Conservation (phyloP, 495 filamentous ascomycete genomes). For the Penicillium bialowiezense region DNA sequence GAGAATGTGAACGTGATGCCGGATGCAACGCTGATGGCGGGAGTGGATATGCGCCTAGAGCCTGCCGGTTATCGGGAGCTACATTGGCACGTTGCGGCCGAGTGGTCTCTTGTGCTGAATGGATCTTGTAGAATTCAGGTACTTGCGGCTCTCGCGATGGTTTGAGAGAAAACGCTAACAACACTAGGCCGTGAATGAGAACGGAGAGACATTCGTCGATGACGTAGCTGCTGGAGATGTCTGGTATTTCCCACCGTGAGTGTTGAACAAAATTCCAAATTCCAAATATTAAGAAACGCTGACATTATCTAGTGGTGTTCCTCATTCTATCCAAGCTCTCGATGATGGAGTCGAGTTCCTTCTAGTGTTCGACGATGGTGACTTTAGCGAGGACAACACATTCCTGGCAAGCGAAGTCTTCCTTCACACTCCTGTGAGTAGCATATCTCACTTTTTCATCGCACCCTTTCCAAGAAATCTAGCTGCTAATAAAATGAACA, state of each 20-base stretch:
- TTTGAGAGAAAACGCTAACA: not conserved
- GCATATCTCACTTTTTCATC: too few relatives aligned
- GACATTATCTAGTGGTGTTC: constrained; percentile 46
- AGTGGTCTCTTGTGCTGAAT: constrained; percentile 66
- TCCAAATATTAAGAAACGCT: not conserved
- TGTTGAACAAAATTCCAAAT: not conserved
- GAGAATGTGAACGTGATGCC: constrained; percentile 64
- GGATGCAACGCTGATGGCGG: constrained; percentile 64
- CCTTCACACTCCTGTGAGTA: constrained; percentile 47
- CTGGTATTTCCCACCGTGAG: constrained; percentile 64
- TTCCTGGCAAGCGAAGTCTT: constrained; percentile 67
- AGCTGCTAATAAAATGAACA: constrained; percentile 8
- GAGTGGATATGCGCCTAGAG: constrained; percentile 74
- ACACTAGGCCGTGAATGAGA: constrained; percentile 56
- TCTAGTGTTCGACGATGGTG: constrained; percentile 65
- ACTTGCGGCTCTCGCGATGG: not conserved
- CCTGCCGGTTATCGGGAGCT: constrained; percentile 65
- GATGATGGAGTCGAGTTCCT: constrained; percentile 66
- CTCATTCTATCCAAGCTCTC: constrained; percentile 66
- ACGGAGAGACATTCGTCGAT: constrained; percentile 63
- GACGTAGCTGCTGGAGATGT: constrained; percentile 66
- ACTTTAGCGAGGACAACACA: constrained; percentile 67
- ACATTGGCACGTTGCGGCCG: constrained; percentile 69
- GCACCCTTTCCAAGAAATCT: too few relatives aligned
- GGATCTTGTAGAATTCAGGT: constrained; percentile 57